Conservation (phyloP, 768 basidiomycete species). For the Bullera alba region DNA sequence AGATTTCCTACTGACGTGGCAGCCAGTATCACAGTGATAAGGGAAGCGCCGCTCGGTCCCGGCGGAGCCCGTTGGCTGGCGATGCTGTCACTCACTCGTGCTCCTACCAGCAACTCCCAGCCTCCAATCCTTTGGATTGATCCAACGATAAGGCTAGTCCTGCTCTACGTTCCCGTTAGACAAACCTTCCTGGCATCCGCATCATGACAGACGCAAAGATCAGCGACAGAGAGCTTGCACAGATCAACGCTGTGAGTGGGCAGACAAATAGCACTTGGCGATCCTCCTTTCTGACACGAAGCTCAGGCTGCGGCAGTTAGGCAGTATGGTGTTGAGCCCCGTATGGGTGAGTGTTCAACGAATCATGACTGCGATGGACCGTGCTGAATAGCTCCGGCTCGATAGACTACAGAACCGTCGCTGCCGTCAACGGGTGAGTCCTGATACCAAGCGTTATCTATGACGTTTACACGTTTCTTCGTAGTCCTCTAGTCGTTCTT, state of each 20-base stretch:
- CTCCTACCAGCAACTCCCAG: too few relatives aligned
- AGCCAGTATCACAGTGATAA: too few relatives aligned
- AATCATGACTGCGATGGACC: not conserved
- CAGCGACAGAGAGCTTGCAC: slow-evolving; percentile 35
- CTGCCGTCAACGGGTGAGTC: slow-evolving; percentile 89
- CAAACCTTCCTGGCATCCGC: too few relatives aligned
- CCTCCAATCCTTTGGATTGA: too few relatives aligned
- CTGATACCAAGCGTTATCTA: too few relatives aligned
- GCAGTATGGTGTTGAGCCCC: slow-evolving; percentile 29
- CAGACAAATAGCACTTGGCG: not conserved
- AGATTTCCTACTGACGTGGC: too few relatives aligned
- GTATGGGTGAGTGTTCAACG: slow-evolving; percentile 16
- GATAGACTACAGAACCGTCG: slow-evolving; percentile 95
- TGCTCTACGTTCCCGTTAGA: too few relatives aligned
- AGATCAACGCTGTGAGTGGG: slow-evolving; percentile 41
- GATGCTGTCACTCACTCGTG: too few relatives aligned
- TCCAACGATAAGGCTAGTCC: too few relatives aligned
- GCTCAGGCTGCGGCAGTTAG: slow-evolving; percentile 30
- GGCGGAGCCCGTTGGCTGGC: too few relatives aligned
- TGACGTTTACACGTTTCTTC: not conserved
- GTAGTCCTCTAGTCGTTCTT: slow-evolving; percentile 84
- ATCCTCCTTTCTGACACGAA: not conserved
- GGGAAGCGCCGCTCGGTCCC: too few relatives aligned
- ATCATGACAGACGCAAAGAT: slow-evolving; percentile 19
- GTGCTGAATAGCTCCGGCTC: too few relatives aligned